A percentile compares a stretch with the other conserved stretches of the same genome.
phyloP scores from a whole-genome alignment of 805 yeast genomes.

The Candida loeiensis region DNA sequence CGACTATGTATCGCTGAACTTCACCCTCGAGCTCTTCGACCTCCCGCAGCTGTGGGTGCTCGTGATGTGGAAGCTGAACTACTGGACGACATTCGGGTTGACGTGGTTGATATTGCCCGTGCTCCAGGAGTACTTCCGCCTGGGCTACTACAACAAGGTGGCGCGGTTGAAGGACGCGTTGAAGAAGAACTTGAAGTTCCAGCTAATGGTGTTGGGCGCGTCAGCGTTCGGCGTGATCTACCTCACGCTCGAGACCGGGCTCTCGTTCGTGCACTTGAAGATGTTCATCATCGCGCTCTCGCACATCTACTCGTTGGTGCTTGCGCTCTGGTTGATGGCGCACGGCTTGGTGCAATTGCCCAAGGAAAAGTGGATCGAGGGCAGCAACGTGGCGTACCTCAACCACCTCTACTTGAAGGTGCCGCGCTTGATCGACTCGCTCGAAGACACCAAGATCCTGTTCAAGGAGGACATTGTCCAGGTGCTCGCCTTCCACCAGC shows the following conservation, averaged over 20 bases:
- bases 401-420: constrained; percentile 49
- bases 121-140: constrained; percentile 66
- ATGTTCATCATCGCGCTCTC: constrained; percentile 70
- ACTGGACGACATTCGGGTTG: constrained; percentile 76
- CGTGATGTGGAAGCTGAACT: constrained; percentile 67
- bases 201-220: constrained; percentile 49
- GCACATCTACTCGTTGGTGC: constrained; percentile 68
- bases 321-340: constrained; percentile 82
- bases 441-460: constrained; percentile 59
- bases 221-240: constrained; percentile 58
- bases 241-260: constrained; percentile 51
- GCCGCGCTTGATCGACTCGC: constrained; percentile 54
- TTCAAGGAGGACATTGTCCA: constrained; percentile 62
- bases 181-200: constrained; percentile 55
- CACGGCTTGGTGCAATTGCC: constrained; percentile 76
- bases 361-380: constrained; percentile 40
- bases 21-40: constrained; percentile 37
- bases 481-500: constrained; percentile 48
- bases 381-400: constrained; percentile 25
- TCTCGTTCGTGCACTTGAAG: constrained; percentile 54
- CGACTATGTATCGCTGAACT: constrained; percentile 56
- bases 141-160: constrained; percentile 56
- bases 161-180: constrained; percentile 55
- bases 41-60: constrained; percentile 46
- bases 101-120: constrained; percentile 78